These are phyloP conservation scores for Ascodesmis nigricans DNA, from an alignment of 495 filamentous ascomycete species.

Conservation along the genomic window DNA sequence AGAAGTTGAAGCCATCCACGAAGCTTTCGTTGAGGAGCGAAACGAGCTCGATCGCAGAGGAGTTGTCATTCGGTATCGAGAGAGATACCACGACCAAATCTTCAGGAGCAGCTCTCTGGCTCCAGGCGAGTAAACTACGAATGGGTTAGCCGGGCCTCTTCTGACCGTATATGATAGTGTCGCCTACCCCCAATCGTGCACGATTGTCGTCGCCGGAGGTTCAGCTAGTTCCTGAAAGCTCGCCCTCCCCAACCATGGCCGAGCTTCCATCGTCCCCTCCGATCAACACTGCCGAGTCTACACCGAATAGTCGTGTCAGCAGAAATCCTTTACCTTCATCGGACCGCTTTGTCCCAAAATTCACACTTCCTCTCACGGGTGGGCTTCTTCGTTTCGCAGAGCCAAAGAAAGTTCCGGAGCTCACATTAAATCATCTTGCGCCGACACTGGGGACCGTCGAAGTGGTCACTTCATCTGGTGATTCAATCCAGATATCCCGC, in stretches of 20 bases:
- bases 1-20: slow-evolving; percentile 38
- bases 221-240: not conserved
- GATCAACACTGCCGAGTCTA: too few species aligned
- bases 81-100: slow-evolving; percentile 34
- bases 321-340: too few species aligned
- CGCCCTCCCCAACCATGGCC: not conserved
- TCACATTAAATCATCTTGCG: too few species aligned
- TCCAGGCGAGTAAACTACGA: slow-evolving; percentile 23
- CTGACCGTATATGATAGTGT: not conserved
- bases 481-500: not conserved
- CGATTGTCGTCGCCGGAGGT: not conserved
- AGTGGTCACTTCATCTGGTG: too few species aligned
- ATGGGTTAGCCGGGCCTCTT: not conserved
- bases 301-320: too few species aligned
- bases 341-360: not conserved
- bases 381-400: not conserved
- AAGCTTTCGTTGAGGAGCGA: slow-evolving; percentile 28
- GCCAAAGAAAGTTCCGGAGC: not conserved
- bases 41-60: slow-evolving; percentile 28
- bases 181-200: not conserved
- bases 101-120: slow-evolving; percentile 40
- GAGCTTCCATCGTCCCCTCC: too few species aligned
- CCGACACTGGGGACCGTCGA: too few species aligned
- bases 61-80: slow-evolving; percentile 42
- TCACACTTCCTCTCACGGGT: not conserved